Conservation (phyloP, 2,329 filamentous ascomycete species). For the Trichoderma brevicompactum region DNA sequence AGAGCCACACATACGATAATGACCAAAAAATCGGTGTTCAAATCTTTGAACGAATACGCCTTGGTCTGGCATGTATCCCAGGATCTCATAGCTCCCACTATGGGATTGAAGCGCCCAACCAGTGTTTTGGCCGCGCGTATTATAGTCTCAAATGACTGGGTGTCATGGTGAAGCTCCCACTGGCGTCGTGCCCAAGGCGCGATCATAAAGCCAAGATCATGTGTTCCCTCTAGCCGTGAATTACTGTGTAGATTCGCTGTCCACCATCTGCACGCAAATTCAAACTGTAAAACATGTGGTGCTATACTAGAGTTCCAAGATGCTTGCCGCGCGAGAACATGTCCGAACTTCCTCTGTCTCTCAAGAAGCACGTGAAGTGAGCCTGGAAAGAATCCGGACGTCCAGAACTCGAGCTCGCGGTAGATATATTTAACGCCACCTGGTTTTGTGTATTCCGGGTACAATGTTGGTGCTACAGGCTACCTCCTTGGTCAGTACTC, state of each 20-base stretch:
- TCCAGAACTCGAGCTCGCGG: conserved; percentile 2
- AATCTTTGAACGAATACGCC: neutral
- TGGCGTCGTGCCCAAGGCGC: neutral
- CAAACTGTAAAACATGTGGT: neutral
- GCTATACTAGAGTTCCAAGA: too few species aligned
- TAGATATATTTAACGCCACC: neutral
- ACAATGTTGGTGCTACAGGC: neutral
- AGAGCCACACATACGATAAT: neutral
- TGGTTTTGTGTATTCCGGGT: neutral
- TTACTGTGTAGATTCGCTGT: neutral
- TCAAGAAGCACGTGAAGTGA: neutral
- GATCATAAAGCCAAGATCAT: neutral
- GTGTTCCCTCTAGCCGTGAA: neutral
- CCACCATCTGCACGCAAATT: neutral
- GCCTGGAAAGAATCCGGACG: neutral
- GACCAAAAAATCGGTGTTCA: neutral
- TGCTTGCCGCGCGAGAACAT: neutral
- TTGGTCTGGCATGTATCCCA: neutral
- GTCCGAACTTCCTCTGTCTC: neutral
- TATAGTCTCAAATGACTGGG: neutral
- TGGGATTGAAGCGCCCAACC: neutral
- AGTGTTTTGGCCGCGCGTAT: neutral
- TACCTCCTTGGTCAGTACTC: too few species aligned
- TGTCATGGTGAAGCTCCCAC: neutral
- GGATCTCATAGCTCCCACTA: neutral